Percentiles rank a stretch among this genome's conserved stretches.
Evolutionary conservation across 106 monocot genomes (phyloP).

Genomic region (Allium sativum): DNA sequence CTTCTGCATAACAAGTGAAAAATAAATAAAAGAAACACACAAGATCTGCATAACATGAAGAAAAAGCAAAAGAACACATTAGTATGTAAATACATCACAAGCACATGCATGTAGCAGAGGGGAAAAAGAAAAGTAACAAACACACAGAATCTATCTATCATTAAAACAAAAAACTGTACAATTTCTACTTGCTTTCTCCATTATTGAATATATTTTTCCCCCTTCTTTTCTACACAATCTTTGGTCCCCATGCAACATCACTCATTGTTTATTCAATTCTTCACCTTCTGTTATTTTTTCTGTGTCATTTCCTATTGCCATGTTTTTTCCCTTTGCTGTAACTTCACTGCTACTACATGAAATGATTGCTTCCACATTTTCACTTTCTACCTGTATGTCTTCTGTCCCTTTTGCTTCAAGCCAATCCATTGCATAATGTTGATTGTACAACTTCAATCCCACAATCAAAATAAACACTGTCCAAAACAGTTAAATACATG

Average conservation of each 20-base stretch:
- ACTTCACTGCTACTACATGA: not conserved
- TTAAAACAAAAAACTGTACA: not conserved
- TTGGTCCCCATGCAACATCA: not conserved
- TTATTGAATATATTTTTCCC: not conserved
- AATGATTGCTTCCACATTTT: not conserved
- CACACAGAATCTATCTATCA: not conserved
- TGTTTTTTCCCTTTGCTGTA: not conserved
- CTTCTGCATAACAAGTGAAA: too few relatives aligned
- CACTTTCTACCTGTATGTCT: not conserved
- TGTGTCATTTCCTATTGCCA: not conserved
- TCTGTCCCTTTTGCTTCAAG: not conserved
- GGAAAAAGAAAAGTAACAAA: not conserved
- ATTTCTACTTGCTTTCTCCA: not conserved
- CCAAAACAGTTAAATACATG: not conserved
- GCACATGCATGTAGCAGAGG: not conserved
- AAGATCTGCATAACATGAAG: not conserved
- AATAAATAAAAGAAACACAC: too few relatives aligned
- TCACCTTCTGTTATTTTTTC: not conserved
- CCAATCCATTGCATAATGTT: slow-evolving; percentile 14
- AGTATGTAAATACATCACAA: not conserved
- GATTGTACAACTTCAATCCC: slow-evolving; percentile 31
- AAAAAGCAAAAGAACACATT: not conserved
- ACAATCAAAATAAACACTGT: slow-evolving; percentile 46
- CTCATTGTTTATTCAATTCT: not conserved
- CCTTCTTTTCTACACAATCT: not conserved